Percentiles rank a stretch among this genome's conserved stretches.
Conservation (phyloP, 345 rosid genomes). For the Aethionema arabicum region DNA sequence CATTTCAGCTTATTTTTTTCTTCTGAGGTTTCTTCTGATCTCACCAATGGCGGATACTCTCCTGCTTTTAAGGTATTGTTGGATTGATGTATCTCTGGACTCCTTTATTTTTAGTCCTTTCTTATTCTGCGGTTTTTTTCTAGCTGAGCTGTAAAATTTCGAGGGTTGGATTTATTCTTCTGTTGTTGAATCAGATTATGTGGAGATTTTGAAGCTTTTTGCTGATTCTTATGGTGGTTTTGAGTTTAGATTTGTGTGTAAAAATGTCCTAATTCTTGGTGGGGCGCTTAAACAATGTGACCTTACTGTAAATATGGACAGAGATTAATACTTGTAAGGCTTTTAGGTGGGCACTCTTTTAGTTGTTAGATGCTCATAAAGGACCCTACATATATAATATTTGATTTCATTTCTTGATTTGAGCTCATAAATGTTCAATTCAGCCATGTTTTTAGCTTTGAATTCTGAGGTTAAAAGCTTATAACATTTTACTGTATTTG, state of each 20-base stretch:
- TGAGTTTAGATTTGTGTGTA: not conserved
- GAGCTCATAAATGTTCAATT: not conserved
- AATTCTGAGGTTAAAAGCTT: not conserved
- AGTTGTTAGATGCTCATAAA: slow-evolving; percentile 52
- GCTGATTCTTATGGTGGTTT: not conserved
- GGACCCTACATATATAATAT: slow-evolving; percentile 44
- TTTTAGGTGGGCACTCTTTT: slow-evolving; percentile 58
- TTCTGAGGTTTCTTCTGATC: slow-evolving; percentile 10
- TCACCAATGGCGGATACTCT: slow-evolving; percentile 21
- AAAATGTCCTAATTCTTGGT: slow-evolving; percentile 76
- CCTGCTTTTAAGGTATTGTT: slow-evolving; percentile 29
- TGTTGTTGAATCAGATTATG: slow-evolving; percentile 17
- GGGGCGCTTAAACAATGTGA: slow-evolving; percentile 58
- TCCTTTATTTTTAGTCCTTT: not conserved
- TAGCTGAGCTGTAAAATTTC: slow-evolving; percentile 4
- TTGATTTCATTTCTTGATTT: not conserved
- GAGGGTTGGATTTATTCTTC: slow-evolving; percentile 2
- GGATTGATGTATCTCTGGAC: not conserved
- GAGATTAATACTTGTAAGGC: slow-evolving; percentile 48
- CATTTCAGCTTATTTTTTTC: slow-evolving; percentile 26
- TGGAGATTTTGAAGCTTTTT: slow-evolving; percentile 17
- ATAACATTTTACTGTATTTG: slow-evolving; percentile 26
- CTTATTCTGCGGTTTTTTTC: not conserved
- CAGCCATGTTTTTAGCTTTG: slow-evolving; percentile 5
- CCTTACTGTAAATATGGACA: slow-evolving; percentile 81